Evolutionary conservation across 192 early-diverging fungal genomes (phyloP), one percentile per base, ranked within the genome.

Genomic region (Rhizoclosmatium sp.): DNA sequence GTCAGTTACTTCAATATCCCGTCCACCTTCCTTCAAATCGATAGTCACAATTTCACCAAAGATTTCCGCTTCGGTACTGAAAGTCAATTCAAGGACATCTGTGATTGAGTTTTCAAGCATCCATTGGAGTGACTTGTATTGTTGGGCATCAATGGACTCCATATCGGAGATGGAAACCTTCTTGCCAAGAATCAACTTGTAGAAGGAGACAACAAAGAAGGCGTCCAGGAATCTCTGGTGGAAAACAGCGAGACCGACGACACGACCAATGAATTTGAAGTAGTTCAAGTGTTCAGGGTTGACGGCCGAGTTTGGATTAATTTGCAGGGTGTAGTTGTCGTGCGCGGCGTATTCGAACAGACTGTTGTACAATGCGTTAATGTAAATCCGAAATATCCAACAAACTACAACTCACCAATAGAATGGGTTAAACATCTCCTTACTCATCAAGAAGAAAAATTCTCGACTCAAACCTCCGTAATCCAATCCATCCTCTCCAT

Each of bases 341-440:
- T 97, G 95, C 2, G 95, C 96, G 64, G 95, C 96, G 86, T 98
- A 99, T 85, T 99, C 96, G 76, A 99, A 99, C 74, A 99, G 88
- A 77, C 94, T 93, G 85, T 92, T 93, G 10, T 23, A 0, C 31
- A 7, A 48, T 12, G 41, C 9, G 49, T 72, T 48, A 16, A 16
- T 23, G 49, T 46, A 58, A 45, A 21, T 1, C 47, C 21, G 4
- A 12, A 51, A 61, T 7, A 10, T 48, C 5, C 3, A 40, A 41
- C 21, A 69, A 21, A 2, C n/a, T 14, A 39, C 23, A 21, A 80
- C 69, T 80, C 71, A 80, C 78, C 78, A 71, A 61, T 80, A 80
- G 84, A 94, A 91, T n/a, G 97, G 97, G 83, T 99, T 97, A 85
- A 99, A 99, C 95, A 99, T 97, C 81, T 98, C 96, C 84, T 99